phyloP scores from a whole-genome alignment of 2,329 filamentous ascomycete genomes.

The Colletotrichum ledebouriae region DNA sequence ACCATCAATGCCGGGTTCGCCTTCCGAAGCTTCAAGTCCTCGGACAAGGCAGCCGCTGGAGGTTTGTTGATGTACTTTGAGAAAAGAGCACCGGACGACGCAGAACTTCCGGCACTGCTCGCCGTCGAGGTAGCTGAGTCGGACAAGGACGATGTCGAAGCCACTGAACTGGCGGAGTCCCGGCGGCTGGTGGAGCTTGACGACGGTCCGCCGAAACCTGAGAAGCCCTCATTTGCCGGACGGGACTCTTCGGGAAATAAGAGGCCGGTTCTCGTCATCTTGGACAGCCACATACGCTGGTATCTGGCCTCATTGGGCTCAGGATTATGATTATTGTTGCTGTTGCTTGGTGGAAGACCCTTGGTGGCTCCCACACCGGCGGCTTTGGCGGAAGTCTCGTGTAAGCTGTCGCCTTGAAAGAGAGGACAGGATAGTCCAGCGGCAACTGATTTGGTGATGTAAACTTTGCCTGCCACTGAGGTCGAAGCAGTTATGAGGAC shows the following conservation, averaged over 20 bases:
- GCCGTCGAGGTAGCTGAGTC: not conserved
- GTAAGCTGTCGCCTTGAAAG: slow-evolving; percentile 49
- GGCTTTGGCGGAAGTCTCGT: slow-evolving; percentile 49
- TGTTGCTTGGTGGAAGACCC: not conserved
- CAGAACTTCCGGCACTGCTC: not conserved
- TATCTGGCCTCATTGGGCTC: slow-evolving; percentile 47
- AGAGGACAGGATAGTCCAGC: slow-evolving; percentile 46
- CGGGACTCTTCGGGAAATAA: slow-evolving; percentile 51
- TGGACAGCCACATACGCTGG: slow-evolving; percentile 51
- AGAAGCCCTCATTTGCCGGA: slow-evolving; percentile 48
- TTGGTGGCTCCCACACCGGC: slow-evolving; percentile 42
- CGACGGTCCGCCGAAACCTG: slow-evolving; percentile 48
- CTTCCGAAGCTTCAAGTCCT: slow-evolving; percentile 42
- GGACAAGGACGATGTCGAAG: slow-evolving; percentile 27
- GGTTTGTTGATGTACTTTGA: slow-evolving; percentile 2
- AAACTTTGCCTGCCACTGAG: slow-evolving; percentile 47
- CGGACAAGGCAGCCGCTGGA: not conserved
- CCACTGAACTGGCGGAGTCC: slow-evolving; percentile 45
- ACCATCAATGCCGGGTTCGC: slow-evolving; percentile 49
- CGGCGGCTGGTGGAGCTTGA: slow-evolving; percentile 47
- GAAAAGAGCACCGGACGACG: not conserved
- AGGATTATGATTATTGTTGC: not conserved
- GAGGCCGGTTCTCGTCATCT: slow-evolving; percentile 49
- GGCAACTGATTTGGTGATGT: slow-evolving; percentile 48
- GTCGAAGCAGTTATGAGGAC: slow-evolving; percentile 48